Percentiles rank a stretch among this genome's conserved stretches.
These are phyloP conservation scores for Lophiotrema nucula DNA, from an alignment of 495 filamentous ascomycete species.

Conservation along the genomic window DNA sequence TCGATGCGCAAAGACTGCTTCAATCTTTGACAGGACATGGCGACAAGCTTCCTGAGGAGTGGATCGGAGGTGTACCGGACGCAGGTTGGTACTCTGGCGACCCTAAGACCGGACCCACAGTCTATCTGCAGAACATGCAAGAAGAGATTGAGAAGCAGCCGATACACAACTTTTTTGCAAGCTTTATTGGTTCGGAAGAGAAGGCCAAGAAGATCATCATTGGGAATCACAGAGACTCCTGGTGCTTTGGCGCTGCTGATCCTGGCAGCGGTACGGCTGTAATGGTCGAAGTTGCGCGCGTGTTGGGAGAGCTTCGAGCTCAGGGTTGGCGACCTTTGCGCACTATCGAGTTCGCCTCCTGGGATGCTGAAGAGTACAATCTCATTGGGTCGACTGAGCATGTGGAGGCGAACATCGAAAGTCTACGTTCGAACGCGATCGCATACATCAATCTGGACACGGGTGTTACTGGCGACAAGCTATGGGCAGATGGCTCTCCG, in stretches of 20 bases:
- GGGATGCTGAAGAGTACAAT: conserved; percentile 94
- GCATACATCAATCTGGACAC: conserved; percentile 92
- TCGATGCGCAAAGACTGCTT: conserved; percentile 78
- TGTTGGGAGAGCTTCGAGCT: conserved; percentile 72
- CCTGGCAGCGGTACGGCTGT: conserved; percentile 82
- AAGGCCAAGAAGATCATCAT: conserved; percentile 82
- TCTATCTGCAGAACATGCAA: conserved; percentile 84
- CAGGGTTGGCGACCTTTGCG: conserved; percentile 88
- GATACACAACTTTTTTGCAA: conserved; percentile 87
- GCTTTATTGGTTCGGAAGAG: conserved; percentile 78
- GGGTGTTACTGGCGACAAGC: conserved; percentile 71
- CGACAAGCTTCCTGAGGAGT: conserved; percentile 63
- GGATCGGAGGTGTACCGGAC: conserved; percentile 72
- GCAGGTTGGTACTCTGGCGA: conserved; percentile 84
- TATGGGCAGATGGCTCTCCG: conserved; percentile 75
- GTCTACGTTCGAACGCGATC: conserved; percentile 60
- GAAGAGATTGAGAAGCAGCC: conserved; percentile 78
- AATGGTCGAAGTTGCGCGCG: conserved; percentile 79
- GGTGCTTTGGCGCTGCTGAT: conserved; percentile 83
- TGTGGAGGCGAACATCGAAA: conserved; percentile 68
- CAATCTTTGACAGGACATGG: conserved; percentile 76
- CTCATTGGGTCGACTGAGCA: conserved; percentile 92
- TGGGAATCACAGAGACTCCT: conserved; percentile 91
- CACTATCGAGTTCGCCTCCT: conserved; percentile 90
- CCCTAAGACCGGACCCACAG: conserved; percentile 62